These are phyloP conservation scores for Arthromyces matolae DNA, from an alignment of 768 basidiomycete genomes.

Conservation along the genomic window DNA sequence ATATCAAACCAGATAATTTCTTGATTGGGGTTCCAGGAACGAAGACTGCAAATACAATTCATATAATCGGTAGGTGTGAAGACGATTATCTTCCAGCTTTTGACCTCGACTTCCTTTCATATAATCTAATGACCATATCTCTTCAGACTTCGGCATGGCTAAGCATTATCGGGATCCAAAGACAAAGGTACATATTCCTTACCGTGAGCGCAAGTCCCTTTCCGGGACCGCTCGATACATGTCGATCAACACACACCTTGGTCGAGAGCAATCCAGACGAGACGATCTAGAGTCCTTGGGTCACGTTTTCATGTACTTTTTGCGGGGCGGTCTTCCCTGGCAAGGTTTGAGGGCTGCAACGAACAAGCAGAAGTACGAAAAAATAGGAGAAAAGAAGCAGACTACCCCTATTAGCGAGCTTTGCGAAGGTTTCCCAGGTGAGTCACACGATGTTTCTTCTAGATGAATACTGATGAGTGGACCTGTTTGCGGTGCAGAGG, in stretches of 20 bases:
- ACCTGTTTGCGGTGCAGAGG: slow-evolving; percentile 71
- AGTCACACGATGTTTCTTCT: slow-evolving; percentile 21
- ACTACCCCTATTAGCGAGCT: slow-evolving; percentile 87
- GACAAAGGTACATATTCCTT: slow-evolving; percentile 97
- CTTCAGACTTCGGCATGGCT: slow-evolving; percentile 94
- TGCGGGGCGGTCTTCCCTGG: slow-evolving; percentile 96
- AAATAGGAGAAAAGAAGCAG: slow-evolving; percentile 99
- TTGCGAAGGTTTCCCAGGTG: slow-evolving; percentile 95
- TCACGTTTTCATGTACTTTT: slow-evolving; percentile 99
- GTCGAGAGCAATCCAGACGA: slow-evolving; percentile 89
- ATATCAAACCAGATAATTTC: slow-evolving; percentile 99
- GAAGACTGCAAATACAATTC: slow-evolving; percentile 84
- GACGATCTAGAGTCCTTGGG: slow-evolving; percentile 97
- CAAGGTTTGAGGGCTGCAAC: slow-evolving; percentile 96
- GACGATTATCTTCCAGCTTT: no score
- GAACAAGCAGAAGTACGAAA: slow-evolving; percentile 99
- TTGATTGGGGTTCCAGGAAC: slow-evolving; percentile 91
- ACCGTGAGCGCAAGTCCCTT: slow-evolving; percentile 94
- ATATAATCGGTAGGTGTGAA: slow-evolving; percentile 71
- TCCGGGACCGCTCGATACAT: slow-evolving; percentile 98
- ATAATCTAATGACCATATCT: slow-evolving; percentile 3
- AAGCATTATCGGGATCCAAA: slow-evolving; percentile 99
- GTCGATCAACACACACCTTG: slow-evolving; percentile 98
- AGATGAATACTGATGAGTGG: slow-evolving; percentile 3
- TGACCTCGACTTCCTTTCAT: no score